Evolutionary conservation across 257 asterid genomes (phyloP), one percentile per base, ranked within the genome.

Genomic region (Marsdenia floribunda): DNA sequence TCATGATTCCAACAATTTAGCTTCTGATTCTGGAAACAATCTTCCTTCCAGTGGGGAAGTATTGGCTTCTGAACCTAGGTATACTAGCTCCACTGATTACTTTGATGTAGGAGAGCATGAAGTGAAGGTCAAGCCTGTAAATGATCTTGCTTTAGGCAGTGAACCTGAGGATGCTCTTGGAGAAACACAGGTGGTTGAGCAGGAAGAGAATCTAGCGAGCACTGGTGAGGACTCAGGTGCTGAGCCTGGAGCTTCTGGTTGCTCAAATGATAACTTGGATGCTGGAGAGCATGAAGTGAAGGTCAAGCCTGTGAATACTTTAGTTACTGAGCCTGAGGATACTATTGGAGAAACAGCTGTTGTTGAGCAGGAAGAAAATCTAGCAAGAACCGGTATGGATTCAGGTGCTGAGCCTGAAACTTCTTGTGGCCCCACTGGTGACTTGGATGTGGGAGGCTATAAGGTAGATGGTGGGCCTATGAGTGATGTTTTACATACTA

Each of bases 371-470:
- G 78, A 66, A 50, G 80, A 73, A 53, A 75, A 58, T 67, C 63
- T 72, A 73, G 67, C 70, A 40, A 78, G 76, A 55, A 80, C 82
- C 60, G 66, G 72, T 35, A 61, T 61, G 80, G 82, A 64, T 57
- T 74, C 70, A 15, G 65, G 77, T 79, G 74, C 72, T 75, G 52
- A 74, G 73, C 16, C 57, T 18, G 88, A 83, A 68, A 72, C 55
- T 52, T 35, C 69, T 78, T 60, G 74, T 40, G 78, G 76, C 61
- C 82, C 77, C 61, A 72, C 75, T 22, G 64, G 52, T 76, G 78
- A 52, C 58, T 65, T 58, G 35, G 63, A 73, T 76, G 74, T 58
- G 49, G 44, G 35, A 54, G 60, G 24, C 74, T 29, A 73, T 58
- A 71, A 49, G 26, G 40, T n/a, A 33, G 69, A 50, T 47, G 71